Percentiles rank a stretch among this genome's conserved stretches.
Evolutionary conservation across 1,284 basidiomycete genomes (phyloP).

Genomic region (Phylloboletellus chloephorus): DNA sequence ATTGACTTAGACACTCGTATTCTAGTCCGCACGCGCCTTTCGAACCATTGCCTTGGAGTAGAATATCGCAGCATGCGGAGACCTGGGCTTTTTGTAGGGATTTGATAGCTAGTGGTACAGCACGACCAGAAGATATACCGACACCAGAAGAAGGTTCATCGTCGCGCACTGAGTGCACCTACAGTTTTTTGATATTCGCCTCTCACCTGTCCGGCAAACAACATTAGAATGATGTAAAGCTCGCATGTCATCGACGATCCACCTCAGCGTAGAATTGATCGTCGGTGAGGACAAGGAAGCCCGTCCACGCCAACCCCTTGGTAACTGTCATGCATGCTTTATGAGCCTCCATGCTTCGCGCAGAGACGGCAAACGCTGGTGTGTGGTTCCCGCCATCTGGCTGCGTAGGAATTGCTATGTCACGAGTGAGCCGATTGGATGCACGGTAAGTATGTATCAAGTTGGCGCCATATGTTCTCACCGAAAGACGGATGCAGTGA

Average conservation of each 20-base stretch:
- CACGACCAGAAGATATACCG: conserved; percentile 1
- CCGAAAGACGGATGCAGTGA: conserved; percentile 60
- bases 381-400: conserved; percentile 65
- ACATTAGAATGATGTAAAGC: background rate
- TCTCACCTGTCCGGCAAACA: conserved; percentile 28
- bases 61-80: conserved; percentile 8
- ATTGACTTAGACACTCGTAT: conserved; percentile 12
- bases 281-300: conserved; percentile 54
- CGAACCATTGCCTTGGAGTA: conserved; percentile 13
- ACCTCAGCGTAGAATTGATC: conserved; percentile 55
- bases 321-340: conserved; percentile 50
- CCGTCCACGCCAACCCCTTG: conserved; percentile 57
- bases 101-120: conserved; percentile 19
- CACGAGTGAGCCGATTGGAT: conserved; percentile 9
- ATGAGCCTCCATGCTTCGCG: conserved; percentile 58
- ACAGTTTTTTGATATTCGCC: conserved; percentile 27
- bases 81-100: conserved; percentile 7
- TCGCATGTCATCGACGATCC: background rate
- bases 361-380: conserved; percentile 54
- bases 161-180: background rate
- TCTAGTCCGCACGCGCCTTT: conserved; percentile 20
- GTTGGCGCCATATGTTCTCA: conserved; percentile 27
- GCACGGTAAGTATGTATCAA: background rate
- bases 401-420: conserved; percentile 59
- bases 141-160: conserved; percentile 7